A percentile compares a stretch with the other conserved stretches of the same genome.
Conservation (phyloP, 2,329 filamentous ascomycete species). For the Colletotrichum agaves region DNA sequence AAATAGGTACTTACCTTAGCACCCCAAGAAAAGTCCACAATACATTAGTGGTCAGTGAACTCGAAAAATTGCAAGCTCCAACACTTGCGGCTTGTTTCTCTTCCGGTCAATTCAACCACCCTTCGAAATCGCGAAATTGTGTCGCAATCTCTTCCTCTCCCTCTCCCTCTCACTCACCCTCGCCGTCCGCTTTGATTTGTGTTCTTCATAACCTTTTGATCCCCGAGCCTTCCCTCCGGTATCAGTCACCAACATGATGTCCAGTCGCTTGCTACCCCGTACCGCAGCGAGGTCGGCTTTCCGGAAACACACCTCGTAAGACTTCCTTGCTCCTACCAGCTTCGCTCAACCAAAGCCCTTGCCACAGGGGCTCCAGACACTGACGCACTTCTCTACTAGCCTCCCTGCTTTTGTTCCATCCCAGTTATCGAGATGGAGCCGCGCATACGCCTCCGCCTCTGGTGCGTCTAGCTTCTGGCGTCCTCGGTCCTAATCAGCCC, state of each 20-base stretch:
- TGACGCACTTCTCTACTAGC: constrained; percentile 46
- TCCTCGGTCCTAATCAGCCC: background rate
- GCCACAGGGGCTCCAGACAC: constrained; percentile 38
- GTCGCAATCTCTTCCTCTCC: background rate
- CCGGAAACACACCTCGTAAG: constrained; percentile 62
- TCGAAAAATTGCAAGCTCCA: constrained; percentile 25
- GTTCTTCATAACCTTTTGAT: constrained; percentile 40
- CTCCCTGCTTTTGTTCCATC: constrained; percentile 59
- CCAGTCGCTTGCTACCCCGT: constrained; percentile 70
- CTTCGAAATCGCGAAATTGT: background rate
- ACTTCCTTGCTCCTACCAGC: constrained; percentile 40
- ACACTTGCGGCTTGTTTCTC: constrained; percentile 1
- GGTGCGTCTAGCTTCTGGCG: constrained; percentile 53
- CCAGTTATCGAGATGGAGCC: constrained; percentile 62
- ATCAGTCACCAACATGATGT: constrained; percentile 62
- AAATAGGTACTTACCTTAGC: too few relatives aligned
- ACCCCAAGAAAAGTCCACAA: too few relatives aligned
- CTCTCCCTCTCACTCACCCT: background rate
- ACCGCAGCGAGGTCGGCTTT: constrained; percentile 67
- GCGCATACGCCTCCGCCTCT: constrained; percentile 68
- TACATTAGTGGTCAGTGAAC: background rate
- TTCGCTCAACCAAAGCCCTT: background rate
- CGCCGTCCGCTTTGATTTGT: constrained; percentile 37
- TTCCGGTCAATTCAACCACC: background rate
- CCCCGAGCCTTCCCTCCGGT: constrained; percentile 39